Evolutionary conservation across 768 basidiomycete genomes (phyloP), one percentile per base, ranked within the genome.

Genomic region (Mycena pura): DNA sequence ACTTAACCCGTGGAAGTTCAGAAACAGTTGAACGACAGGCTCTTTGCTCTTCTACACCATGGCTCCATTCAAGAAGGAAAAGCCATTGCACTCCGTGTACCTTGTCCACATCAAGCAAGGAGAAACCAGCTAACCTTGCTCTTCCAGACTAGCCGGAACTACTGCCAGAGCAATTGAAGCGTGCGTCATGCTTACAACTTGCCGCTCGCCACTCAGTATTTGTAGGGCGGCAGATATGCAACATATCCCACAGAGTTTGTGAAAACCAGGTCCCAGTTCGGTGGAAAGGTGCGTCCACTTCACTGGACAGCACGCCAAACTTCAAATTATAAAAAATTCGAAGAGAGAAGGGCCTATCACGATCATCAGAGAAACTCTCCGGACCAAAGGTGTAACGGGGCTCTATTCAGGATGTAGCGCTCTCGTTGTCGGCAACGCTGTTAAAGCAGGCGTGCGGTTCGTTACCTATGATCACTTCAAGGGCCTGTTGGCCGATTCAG

Each of bases 391-490:
- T 9, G 66, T 97, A 14, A 71, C 73, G 0, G 97, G 96, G 1
- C 82, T 99, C n/a, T 99, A 99, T 67, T 92, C 95, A 0, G 95
- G 96, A 70, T 94, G 92, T 69, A 85, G 84, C 19, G 96, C 97
- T 0, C 83, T 99, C 15, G 86, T 99, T 6, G 80, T 95, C 14
- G 97, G 96, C 13, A 99, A 99, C 73, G 84, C 96, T 0, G 72
- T 86, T 66, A 99, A 99, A 79, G 97, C 97, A 1, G 97, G 96
- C 4, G 96, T 99, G 34, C 84, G 97, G 40, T 99, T 99, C 74
- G 85, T 97, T 57, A 91, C 88, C 66, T 99, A 99, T 76, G 96
- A 98, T 72, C 83, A 90, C 71, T 96, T 95, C 80, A 99, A 99
- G 78, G 76, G 80, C 27, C 74, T 88, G 68, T 73, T 99, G 43